A percentile compares a stretch with the other conserved stretches of the same genome.
phyloP scores from a whole-genome alignment of 768 basidiomycete species.

The Suillus americanus region DNA sequence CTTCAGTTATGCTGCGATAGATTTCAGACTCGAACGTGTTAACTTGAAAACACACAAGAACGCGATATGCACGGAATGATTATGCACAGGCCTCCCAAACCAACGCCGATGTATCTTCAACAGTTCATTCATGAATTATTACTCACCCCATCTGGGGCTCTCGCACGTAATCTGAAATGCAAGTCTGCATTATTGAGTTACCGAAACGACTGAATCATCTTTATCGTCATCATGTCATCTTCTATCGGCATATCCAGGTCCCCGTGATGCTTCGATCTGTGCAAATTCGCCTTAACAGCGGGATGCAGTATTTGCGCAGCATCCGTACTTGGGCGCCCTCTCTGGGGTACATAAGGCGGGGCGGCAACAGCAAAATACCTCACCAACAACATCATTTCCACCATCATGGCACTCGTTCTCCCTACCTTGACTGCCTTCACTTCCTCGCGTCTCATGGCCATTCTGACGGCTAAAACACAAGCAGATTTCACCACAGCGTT shows the following conservation, averaged over 20 bases:
- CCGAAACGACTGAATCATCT: background rate
- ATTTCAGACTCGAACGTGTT: background rate
- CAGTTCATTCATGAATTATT: background rate
- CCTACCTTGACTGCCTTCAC: slow-evolving; percentile 45
- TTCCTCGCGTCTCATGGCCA: slow-evolving; percentile 35
- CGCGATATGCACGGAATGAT: background rate
- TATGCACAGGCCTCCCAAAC: background rate
- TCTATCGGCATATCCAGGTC: background rate
- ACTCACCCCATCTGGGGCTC: background rate
- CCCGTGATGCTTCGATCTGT: background rate
- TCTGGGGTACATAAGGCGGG: background rate
- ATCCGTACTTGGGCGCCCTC: background rate
- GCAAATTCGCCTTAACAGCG: background rate
- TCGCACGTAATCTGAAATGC: too few species aligned
- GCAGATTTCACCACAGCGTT: slow-evolving; percentile 37
- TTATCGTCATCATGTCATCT: background rate
- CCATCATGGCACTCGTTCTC: slow-evolving; percentile 32
- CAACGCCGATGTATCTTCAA: background rate
- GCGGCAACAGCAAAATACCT: too few species aligned
- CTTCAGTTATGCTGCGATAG: background rate
- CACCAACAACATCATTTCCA: background rate
- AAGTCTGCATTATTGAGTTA: background rate
- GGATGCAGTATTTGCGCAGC: background rate
- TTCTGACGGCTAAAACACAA: slow-evolving; percentile 39
- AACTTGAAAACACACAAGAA: background rate